phyloP scores from a whole-genome alignment of 2,329 filamentous ascomycete species.

The Sarocladium kiliense region DNA sequence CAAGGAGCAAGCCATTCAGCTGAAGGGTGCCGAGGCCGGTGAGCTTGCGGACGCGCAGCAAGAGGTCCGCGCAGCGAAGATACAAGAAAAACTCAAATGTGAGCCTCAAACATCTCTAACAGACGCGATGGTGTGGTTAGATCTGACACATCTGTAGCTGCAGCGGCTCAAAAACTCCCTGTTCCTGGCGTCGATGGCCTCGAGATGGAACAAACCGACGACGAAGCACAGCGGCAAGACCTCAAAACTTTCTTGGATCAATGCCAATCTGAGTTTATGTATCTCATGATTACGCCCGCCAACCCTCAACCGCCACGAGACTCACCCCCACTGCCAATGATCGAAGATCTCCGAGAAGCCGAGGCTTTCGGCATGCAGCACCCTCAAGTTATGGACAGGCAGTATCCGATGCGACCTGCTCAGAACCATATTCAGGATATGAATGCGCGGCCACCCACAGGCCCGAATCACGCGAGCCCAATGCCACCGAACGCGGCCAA shows the following conservation, averaged over 20 bases:
- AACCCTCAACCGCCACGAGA: constrained; percentile 62
- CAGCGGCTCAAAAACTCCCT: constrained; percentile 27
- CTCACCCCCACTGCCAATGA: constrained; percentile 51
- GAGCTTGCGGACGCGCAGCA: constrained; percentile 38
- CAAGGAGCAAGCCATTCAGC: constrained; percentile 73
- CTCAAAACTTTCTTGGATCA: constrained; percentile 59
- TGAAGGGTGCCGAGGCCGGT: constrained; percentile 39
- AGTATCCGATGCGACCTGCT: constrained; percentile 33
- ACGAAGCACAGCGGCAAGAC: constrained; percentile 45
- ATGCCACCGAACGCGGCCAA: constrained; percentile 33
- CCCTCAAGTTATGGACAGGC: constrained; percentile 34
- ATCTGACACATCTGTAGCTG: background rate
- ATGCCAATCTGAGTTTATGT: constrained; percentile 61
- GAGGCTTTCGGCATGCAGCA: constrained; percentile 45
- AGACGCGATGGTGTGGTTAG: constrained; percentile 11
- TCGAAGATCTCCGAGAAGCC: constrained; percentile 54
- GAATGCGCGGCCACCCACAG: constrained; percentile 46
- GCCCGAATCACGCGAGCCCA: constrained; percentile 56
- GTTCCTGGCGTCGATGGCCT: constrained; percentile 41
- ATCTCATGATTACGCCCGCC: constrained; percentile 62
- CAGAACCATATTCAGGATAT: constrained; percentile 55
- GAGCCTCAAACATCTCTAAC: constrained; percentile 12
- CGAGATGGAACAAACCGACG: constrained; percentile 42
- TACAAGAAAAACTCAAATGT: constrained; percentile 55
- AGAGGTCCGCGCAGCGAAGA: constrained; percentile 41